Evolutionary conservation across 2,329 filamentous ascomycete genomes (phyloP), one percentile per base, ranked within the genome.

Genomic region (Rhinocladiella similis): DNA sequence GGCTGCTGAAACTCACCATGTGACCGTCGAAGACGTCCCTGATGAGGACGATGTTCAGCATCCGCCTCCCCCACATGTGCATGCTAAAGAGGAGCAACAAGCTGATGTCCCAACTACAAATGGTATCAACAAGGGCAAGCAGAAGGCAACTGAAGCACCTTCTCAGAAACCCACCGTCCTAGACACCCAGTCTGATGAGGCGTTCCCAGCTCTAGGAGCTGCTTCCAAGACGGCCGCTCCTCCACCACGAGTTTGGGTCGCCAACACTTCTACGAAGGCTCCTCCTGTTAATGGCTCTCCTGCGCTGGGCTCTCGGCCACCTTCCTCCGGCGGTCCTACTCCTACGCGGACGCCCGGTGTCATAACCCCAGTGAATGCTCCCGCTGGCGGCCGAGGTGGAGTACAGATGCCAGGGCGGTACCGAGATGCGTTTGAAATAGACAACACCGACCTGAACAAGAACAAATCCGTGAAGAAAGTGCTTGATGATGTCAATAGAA

Each of bases 191-290:
- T 96, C 90, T 16, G 89, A 95, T 69, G 92, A 97, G 74, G 79
- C 90, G 57, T 99, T 99, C 81, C 94, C 94, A n/a, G 87, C 92
- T 66, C 83, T 99, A 46, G 93, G 92, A 52, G 81, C 83, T 61
- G 83, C 75, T 5, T 78, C 85, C 51, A 92, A 91, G 74, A 73
- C 82, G 61, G 82, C 84, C 45, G 85, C 89, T 65, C 97, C 93
- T 91, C 88, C 88, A 61, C 83, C 83, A 35, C 89, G 87, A 75
- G 85, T 81, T 70, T 74, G 76, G 42, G 70, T 79, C 53, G 71
- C 70, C 49, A 78, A 77, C 63, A 72, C 73, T 38, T 68, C 73
- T 57, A 75, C 75, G 62, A 80, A 74, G 52, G 65, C 75, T 47
- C 67, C 73, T 25, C 47, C 54, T 16, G 35, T 54, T 22, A 81